phyloP scores from a whole-genome alignment of 345 rosid species.

The Citrus reticulata region DNA sequence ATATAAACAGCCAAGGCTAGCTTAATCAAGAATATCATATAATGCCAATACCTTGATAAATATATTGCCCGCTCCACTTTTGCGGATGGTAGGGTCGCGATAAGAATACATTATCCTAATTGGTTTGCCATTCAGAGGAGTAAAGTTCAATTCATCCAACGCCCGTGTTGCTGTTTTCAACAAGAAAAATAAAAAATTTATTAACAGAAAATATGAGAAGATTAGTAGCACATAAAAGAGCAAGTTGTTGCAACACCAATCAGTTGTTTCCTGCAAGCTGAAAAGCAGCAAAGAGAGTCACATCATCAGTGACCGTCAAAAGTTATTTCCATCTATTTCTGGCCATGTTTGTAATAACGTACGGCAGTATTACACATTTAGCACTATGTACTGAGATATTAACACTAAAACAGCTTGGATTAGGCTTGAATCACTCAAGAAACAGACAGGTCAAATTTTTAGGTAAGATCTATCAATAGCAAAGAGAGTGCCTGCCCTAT shows the following conservation, averaged over 20 bases:
- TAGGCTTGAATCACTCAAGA: not conserved
- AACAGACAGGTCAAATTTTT: not conserved
- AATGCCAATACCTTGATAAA: constrained; percentile 49
- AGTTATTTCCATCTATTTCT: not conserved
- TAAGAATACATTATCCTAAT: constrained; percentile 81
- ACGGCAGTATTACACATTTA: not conserved
- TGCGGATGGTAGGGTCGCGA: constrained; percentile 72
- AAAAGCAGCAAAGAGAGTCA: not conserved
- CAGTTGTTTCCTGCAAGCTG: not conserved
- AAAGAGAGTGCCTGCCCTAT: not conserved
- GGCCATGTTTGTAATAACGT: not conserved
- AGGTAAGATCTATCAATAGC: not conserved
- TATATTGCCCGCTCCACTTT: constrained; percentile 73
- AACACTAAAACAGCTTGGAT: not conserved
- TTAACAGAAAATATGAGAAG: not conserved
- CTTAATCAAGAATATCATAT: not conserved
- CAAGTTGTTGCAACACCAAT: not conserved
- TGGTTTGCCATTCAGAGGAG: constrained; percentile 72
- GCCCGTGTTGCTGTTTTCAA: constrained; percentile 67
- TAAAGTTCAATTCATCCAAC: constrained; percentile 67
- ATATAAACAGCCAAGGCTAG: not conserved
- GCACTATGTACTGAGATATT: not conserved
- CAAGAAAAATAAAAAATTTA: not conserved
- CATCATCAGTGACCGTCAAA: not conserved
- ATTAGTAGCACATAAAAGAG: not conserved